Percentiles rank a stretch among this genome's conserved stretches.
These are phyloP conservation scores for Cicer judaicum DNA, from an alignment of 306 rosid species.

Conservation along the genomic window DNA sequence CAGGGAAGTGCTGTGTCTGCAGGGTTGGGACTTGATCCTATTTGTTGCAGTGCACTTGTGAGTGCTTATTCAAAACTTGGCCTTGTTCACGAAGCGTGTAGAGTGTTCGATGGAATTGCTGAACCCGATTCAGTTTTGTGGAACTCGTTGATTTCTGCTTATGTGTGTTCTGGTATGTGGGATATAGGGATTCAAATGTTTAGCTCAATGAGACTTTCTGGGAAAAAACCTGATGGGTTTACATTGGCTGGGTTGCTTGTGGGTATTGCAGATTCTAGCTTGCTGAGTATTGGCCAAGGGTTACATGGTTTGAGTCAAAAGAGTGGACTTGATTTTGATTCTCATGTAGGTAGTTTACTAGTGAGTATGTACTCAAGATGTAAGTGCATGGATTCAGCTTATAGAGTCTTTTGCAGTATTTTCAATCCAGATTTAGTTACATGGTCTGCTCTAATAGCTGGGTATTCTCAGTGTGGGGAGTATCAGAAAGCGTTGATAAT, in stretches of 20 bases:
- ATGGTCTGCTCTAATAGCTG: constrained; percentile 85
- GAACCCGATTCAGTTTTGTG: constrained; percentile 80
- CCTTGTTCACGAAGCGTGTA: constrained; percentile 64
- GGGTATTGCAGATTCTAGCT: constrained; percentile 59
- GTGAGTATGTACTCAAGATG: constrained; percentile 88
- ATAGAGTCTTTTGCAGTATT: constrained; percentile 63
- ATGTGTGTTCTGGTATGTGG: constrained; percentile 65
- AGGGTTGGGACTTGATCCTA: constrained; percentile 50
- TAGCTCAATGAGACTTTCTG: constrained; percentile 59
- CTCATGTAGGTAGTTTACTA: constrained; percentile 70
- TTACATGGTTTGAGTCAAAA: constrained; percentile 70
- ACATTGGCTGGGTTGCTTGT: constrained; percentile 75
- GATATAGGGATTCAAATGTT: constrained; percentile 62
- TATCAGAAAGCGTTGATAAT: constrained; percentile 53
- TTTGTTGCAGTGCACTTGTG: constrained; percentile 66
- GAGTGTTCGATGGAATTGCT: constrained; percentile 63
- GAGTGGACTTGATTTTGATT: constrained; percentile 60
- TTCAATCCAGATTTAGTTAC: constrained; percentile 78
- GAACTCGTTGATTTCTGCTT: constrained; percentile 82
- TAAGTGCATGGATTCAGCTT: constrained; percentile 65
- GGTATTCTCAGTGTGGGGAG: constrained; percentile 74
- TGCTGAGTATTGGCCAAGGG: constrained; percentile 64
- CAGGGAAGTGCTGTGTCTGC: constrained; percentile 47
- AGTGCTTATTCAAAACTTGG: constrained; percentile 69
- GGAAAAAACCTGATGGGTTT: constrained; percentile 70